A percentile compares a stretch with the other conserved stretches of the same genome.
These are phyloP conservation scores for Saccharomyces kudriavzevii DNA, from an alignment of 805 yeast genomes.

Conservation along the genomic window DNA sequence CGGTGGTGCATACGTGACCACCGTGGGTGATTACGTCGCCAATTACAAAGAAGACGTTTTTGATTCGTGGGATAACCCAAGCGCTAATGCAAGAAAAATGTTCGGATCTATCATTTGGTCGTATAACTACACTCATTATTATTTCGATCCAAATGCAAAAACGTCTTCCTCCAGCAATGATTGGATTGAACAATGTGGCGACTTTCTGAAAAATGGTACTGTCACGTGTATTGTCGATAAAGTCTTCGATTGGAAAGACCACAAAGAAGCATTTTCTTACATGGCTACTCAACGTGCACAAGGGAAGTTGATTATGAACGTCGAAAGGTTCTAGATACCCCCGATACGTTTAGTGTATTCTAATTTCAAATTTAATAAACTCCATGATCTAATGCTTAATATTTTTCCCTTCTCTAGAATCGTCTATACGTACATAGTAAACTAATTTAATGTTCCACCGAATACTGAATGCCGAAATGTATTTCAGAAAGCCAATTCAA, in stretches of 20 bases:
- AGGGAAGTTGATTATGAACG: slow-evolving; percentile 57
- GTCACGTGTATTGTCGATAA: slow-evolving; percentile 48
- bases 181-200: slow-evolving; percentile 37
- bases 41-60: slow-evolving; percentile 33
- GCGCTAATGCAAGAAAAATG: slow-evolving; percentile 31
- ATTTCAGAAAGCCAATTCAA: too few relatives aligned
- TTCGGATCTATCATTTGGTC: slow-evolving; percentile 32
- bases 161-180: slow-evolving; percentile 22
- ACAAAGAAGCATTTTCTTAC: slow-evolving; percentile 46
- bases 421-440: not conserved
- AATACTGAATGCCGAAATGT: not conserved
- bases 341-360: not conserved
- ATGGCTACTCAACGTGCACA: slow-evolving; percentile 45
- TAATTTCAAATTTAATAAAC: not conserved
- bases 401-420: not conserved
- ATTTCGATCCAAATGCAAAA: slow-evolving; percentile 29
- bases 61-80: slow-evolving; percentile 31
- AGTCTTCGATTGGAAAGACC: slow-evolving; percentile 46
- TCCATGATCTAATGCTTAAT: not conserved
- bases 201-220: slow-evolving; percentile 41
- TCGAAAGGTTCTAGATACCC: slow-evolving; percentile 32
- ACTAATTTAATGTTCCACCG: not conserved
- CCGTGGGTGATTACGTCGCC: slow-evolving; percentile 53
- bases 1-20: slow-evolving; percentile 48
- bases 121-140: slow-evolving; percentile 31